Base-by-base conservation (phyloP, 2,329 filamentous ascomycete genomes). In the Aspergillus pseudoglaucus region DNA sequence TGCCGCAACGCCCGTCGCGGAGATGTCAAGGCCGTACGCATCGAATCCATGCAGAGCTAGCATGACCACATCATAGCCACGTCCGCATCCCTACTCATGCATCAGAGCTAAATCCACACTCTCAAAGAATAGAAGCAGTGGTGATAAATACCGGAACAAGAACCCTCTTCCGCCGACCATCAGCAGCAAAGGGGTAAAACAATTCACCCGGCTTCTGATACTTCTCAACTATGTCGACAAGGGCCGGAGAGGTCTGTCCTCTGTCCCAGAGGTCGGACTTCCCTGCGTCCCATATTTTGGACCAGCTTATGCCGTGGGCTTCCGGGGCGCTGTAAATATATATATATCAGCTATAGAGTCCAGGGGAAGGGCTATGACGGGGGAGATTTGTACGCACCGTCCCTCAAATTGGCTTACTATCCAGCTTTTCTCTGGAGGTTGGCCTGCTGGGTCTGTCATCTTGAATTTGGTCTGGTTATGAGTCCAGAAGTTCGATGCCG, bases 11-110 rank as follows among this genome's bases (percentile, higher is more conserved):
- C 52, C 62, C 1, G 51, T 63, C 4, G 47, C 39, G 0, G 63
- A 65, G 17, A 65, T 55, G 15, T 67, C 63, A 1, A 67, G 55
- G 0, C 63, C 62, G 37, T 53, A 59, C 1, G 49, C 60, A 27
- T 65, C 59, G 25, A 63, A 65, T 1, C 62, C 64, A 45, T 66
- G 63, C 2, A 65, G 47, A 8, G 61, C 60, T 3, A 67, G 46
- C 58, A 62, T 59, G 37, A 65, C 51, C 1, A 62, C 61, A 25
- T 67, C 64, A 41, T 67, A 66, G 6, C 64, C 64, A 27, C 53
- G 50, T n/a, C 63, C 64, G 46, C 64, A 66, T n/a, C 61, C 61
- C 62, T 64, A 20, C n/a, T 2, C 8, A n/a, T 8, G n/a, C n/a
- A 37, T 37, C 8, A 37, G 33, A n/a, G 17, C 9, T 7, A 8